A percentile compares a stretch with the other conserved stretches of the same genome.
Evolutionary conservation across 139 green algal species (phyloP).

Genomic region (Tetratostichococcus sp.): DNA sequence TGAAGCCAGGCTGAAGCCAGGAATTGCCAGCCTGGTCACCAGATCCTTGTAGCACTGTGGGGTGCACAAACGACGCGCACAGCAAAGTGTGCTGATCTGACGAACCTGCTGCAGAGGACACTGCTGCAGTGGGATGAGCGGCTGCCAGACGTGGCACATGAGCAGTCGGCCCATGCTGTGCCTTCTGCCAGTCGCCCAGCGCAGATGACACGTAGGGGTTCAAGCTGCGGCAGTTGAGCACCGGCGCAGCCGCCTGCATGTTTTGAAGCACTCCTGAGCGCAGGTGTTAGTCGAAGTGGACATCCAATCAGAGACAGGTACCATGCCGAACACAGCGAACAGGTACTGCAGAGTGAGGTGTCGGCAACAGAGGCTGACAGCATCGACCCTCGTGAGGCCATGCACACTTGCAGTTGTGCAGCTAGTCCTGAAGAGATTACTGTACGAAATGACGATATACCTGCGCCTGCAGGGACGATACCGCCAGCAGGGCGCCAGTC

Average conservation of each 20-base stretch:
- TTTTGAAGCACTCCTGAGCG: not conserved
- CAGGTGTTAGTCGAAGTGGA: no score
- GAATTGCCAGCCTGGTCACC: no score
- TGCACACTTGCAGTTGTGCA: no score
- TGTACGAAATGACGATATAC: not conserved
- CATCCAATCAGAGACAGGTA: no score
- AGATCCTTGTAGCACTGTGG: no score
- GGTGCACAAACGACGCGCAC: no score
- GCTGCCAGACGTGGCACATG: conserved; percentile 10
- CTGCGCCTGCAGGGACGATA: conserved; percentile 4
- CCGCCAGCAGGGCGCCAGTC: conserved; percentile 28
- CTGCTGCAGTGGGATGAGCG: not conserved
- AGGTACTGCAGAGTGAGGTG: no score
- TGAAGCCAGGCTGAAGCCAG: no score
- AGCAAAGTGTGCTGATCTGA: no score
- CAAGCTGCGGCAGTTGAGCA: conserved; percentile 31
- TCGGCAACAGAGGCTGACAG: not conserved
- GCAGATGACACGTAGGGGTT: conserved; percentile 33
- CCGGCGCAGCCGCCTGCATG: conserved; percentile 2
- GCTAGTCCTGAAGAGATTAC: no score
- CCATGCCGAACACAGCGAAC: no score
- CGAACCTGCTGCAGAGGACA: not conserved
- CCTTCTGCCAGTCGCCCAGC: conserved; percentile 4
- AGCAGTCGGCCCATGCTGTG: not conserved
- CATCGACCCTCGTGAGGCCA: no score